Evolutionary conservation across 2,329 filamentous ascomycete genomes (phyloP), one percentile per base, ranked within the genome.

Genomic region (Talaromyces sp.): DNA sequence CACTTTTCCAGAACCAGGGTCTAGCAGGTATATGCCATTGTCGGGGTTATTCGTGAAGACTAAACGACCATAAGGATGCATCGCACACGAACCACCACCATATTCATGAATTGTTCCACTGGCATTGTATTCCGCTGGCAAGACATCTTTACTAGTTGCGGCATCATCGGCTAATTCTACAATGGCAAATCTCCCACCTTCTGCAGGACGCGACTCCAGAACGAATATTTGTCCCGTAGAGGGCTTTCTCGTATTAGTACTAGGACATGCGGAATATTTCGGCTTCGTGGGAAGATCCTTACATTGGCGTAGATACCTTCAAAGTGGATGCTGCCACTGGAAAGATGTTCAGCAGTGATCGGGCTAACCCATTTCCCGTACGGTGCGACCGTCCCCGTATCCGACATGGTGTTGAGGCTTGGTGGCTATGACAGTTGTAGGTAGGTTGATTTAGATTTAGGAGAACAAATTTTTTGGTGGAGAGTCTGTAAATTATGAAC

Each of bases 81-180:
- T 68, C 56, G 79, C 79, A 54, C 42, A 31, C 0, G 81, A 72
- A 2, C 76, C 77, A 8, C 82, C 83, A 1, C 83, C 83, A 58
- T 85, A 84, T 64, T 83, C 82, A 63, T 85, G 83, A n/a, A 85
- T 78, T 1, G 69, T 74, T 30, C 79, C 82, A 53, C 73, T 69
- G 4, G 76, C 81, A 63, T 75, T 81, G 65, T 79, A 80, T 0
- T 76, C 68, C 4, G 66, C 66, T 0, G 82, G 79, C 10, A 85
- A 70, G 1, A 83, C 68, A 42, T 82, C 76, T 33, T 69, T 73
- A 16, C 67, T 65, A 2, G 70, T 68, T 18, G 44, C 23, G 7
- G 34, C 14, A 10, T n/a, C 47, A 53, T 59, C 34, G 60, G 14
- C 69, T 67, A 47, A 67, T 66, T 82, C 77, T 6, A 83, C 73